Evolutionary conservation across 148 eudicot genomes (phyloP), one percentile per base, ranked within the genome.

Genomic region (Rhododendron griersonianum): DNA sequence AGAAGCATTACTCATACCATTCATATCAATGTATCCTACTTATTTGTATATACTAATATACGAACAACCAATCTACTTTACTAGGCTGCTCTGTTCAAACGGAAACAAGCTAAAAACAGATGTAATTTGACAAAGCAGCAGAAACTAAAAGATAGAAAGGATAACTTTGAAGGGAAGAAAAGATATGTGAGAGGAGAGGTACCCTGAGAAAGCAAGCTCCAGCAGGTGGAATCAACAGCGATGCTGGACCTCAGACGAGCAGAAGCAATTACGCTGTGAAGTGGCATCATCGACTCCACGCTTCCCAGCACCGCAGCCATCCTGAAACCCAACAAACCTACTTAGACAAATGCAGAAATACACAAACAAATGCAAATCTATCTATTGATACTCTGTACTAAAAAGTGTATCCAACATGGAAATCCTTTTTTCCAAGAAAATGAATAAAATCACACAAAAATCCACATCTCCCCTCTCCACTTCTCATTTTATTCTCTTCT

Each of bases 171-270:
- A 45, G 1, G n/a, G 11, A 37, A 41, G 57, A 37, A 48, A 14
- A 4, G 47, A 53, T 23, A 47, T 16, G 83, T 1, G n/a, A 30
- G 59, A 39, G 51, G 11, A 19, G 16, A 84, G 16, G 55, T 23
- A 78, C 96, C 96, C 89, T 87, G 89, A 83, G 96, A 91, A 73
- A 94, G 93, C 90, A 84, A 90, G 85, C 95, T 92, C 96, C 95
- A 94, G 87, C 91, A 94, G 84, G 87, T 84, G 37, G 96, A 89
- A 84, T 94, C 92, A 25, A 90, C 83, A 2, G 91, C 95, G 23
- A 94, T 90, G 78, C 85, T 89, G 50, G 96, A 92, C 48, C 79
- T 91, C 10, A 94, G 91, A 39, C 96, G 93, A 80, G 95, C 91
- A 33, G 93, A 85, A 71, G 96, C 96, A 78, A 91, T 90, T 30